Evolutionary conservation across 1,284 basidiomycete species (phyloP).

Genomic region (Ganoderma sinense): DNA sequence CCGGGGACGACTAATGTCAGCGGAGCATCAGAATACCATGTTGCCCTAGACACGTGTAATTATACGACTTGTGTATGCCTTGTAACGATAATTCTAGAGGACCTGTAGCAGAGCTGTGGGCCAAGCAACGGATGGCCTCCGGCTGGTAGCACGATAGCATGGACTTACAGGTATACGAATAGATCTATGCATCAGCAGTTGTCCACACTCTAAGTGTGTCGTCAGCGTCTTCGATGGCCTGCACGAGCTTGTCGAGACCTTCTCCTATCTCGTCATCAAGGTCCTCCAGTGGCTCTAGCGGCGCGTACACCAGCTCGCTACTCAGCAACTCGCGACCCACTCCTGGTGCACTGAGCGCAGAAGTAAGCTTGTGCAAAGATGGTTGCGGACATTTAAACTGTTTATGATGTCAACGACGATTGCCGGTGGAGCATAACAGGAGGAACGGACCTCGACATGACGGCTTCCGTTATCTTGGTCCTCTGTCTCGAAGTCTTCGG

Average conservation of each 20-base stretch:
- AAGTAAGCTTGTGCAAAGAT: constrained; percentile 56
- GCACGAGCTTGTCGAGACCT: constrained; percentile 56
- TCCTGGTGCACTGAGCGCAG: constrained; percentile 52
- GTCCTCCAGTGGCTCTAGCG: constrained; percentile 50
- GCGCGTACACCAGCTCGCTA: constrained; percentile 66
- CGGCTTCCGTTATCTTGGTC: constrained; percentile 42
- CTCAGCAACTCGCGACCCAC: constrained; percentile 51
- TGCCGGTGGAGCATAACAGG: neutral
- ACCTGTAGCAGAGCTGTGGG: neutral
- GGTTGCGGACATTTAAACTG: constrained; percentile 19
- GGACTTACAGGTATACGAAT: neutral
- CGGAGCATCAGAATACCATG: neutral
- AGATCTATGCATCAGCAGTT: constrained; percentile 44
- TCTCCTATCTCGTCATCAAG: constrained; percentile 49
- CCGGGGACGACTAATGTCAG: neutral
- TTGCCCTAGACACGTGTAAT: constrained; percentile 15
- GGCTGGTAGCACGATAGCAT: neutral
- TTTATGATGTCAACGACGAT: neutral
- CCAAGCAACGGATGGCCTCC: neutral
- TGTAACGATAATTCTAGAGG: constrained; percentile 20
- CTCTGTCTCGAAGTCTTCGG: constrained; percentile 62
- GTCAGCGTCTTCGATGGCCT: constrained; percentile 66
- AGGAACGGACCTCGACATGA: constrained; percentile 52
- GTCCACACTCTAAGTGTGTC: constrained; percentile 74
- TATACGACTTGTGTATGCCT: constrained; percentile 22